phyloP scores from a whole-genome alignment of 2,329 filamentous ascomycete genomes.

The Claviceps monticola region DNA sequence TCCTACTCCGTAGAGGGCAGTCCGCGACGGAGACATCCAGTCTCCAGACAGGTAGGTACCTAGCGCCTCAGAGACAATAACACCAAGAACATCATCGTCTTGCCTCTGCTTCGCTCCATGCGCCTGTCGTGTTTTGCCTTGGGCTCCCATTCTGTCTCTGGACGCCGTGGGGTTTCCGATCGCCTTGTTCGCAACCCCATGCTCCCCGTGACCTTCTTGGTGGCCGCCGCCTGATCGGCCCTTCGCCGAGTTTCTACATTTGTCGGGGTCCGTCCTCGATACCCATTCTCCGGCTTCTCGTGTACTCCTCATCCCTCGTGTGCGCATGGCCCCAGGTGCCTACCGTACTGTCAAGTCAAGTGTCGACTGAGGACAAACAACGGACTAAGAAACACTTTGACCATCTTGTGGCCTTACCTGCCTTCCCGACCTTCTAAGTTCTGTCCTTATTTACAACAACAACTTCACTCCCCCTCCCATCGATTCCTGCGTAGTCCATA shows the following conservation, averaged over 20 bases:
- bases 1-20: no score
- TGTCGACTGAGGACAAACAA: background rate
- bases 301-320: background rate
- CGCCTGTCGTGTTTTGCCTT: background rate
- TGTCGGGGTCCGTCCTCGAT: background rate
- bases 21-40: no score
- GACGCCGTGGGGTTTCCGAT: background rate
- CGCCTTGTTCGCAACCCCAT: background rate
- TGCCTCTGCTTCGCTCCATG: background rate
- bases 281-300: background rate
- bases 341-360: no score
- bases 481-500: background rate
- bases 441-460: background rate
- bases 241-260: background rate
- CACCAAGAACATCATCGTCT: slow-evolving; percentile 1
- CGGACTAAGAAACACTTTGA: background rate
- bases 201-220: background rate
- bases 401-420: background rate
- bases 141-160: background rate
- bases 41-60: no score
- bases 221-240: background rate
- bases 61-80: background rate
- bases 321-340: background rate
- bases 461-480: background rate
- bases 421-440: background rate